Base-by-base conservation (phyloP, 305 asterid genomes). In the Plantago lanceolata region DNA sequence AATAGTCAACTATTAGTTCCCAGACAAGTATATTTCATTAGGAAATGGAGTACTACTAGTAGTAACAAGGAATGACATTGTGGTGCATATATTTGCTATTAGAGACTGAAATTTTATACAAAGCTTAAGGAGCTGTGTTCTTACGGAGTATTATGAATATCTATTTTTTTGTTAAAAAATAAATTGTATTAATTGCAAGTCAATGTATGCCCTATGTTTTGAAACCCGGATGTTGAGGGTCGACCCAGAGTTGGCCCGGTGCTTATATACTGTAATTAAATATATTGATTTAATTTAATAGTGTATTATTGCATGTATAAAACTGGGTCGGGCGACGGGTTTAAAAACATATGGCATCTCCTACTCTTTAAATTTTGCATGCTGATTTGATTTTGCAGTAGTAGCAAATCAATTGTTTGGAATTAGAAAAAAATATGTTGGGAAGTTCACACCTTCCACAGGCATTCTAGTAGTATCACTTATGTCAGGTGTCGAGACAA, bases 401-500 rank as follows among this genome's bases (percentile, higher is more conserved):
- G 47, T 40, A 56, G 43, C 47, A 18, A 17, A 43, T 19, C 18
- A 1, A 59, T 21, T 58, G 15, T 62, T 40, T 21, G 47, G 55
- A 47, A 47, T 19, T 16, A 55, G 3, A 71, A 16, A 26, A 44
- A 59, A 20, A 21, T 44, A 24, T 18, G 31, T 64, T 18, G 14
- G 53, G 28, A 48, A 63, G 61, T 55, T 52, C 59, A 51, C 67
- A 35, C 19, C 54, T 62, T 60, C 28, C 28, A 17, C 68, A 20
- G 21, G 69, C 72, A 60, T 59, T 50, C 31, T 43, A 63, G 52
- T 50, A 54, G 40, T 28, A 44, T 29, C 53, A 14, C 17, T 57
- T 73, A 61, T 63, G 72, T 61, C 37, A 56, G 55, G 61, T 51
- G 50, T 53, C 6, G 28, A 53, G 48, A 49, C 59, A 64, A 52